Percentiles rank a stretch among this genome's conserved stretches.
Conservation (phyloP, 257 asterid genomes). For the Nyctanthes arbortristis region DNA sequence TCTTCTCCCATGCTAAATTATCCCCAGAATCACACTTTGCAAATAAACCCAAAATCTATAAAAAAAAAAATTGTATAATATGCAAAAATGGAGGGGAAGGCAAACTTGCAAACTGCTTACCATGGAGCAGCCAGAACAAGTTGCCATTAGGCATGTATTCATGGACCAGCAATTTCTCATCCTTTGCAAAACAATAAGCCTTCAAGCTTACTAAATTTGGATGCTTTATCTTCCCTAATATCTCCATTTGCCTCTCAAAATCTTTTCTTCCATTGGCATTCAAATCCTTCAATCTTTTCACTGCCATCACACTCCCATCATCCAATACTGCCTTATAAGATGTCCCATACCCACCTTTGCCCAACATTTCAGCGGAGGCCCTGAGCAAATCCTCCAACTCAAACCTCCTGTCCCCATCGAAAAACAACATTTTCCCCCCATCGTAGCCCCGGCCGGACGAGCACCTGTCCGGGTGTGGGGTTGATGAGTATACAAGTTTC, state of each 20-base stretch:
- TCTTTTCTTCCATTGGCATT: conserved; percentile 58
- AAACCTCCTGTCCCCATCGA: conserved; percentile 74
- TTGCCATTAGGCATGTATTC: conserved; percentile 87
- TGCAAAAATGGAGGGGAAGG: neutral
- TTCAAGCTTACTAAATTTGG: conserved; percentile 73
- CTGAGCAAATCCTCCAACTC: conserved; percentile 85
- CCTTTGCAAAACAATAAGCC: conserved; percentile 79
- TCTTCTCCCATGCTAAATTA: neutral
- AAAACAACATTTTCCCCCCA: conserved; percentile 76
- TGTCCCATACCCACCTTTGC: conserved; percentile 86
- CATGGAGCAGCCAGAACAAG: conserved; percentile 94
- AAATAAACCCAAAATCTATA: neutral
- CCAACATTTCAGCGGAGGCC: conserved; percentile 96
- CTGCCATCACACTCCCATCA: conserved; percentile 84
- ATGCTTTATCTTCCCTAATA: conserved; percentile 73
- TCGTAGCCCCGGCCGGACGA: conserved; percentile 42
- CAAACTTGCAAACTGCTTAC: conserved; percentile 37
- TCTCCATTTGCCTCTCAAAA: conserved; percentile 89
- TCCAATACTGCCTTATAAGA: conserved; percentile 86
- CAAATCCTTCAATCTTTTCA: conserved; percentile 79
- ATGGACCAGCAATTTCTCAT: conserved; percentile 76
- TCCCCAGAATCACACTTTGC: too few species aligned
- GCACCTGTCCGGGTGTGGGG: conserved; percentile 54
- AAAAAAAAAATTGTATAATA: neutral
- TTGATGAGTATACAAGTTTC: conserved; percentile 69